Base-by-base conservation (phyloP, 2,329 filamentous ascomycete species). In the Colletotrichum sublineola region DNA sequence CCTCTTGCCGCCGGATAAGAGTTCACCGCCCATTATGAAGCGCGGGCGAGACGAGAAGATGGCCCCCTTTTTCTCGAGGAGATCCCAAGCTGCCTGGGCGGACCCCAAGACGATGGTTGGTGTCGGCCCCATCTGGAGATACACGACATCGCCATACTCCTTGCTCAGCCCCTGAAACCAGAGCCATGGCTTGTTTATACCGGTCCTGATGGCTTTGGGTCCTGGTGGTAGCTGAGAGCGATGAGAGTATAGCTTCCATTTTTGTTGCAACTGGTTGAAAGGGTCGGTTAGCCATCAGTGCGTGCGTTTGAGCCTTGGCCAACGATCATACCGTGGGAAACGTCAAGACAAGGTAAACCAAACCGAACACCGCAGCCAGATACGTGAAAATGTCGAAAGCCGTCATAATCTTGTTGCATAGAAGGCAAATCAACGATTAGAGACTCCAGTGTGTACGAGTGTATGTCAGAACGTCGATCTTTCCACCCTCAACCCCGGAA, bases 21-120 rank as follows among this genome's bases (percentile, higher is more conserved):
- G 76, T 53, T 85, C 83, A 1, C 82, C 81, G 36, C 84, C 84
- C 79, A 85, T 83, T 68, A 85, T 84, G 73, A 86, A 86, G 3
- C 84, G 79, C 0, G 84, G 84, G 0, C 84, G 79, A 0, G 84
- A 86, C 0, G 84, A 85, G 68, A 83, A 86, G 50, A 83, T 80
- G 3, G 82, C 78, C 2, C 84, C 83, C 5, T 81, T 80, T 66
- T 82, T 83, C 74, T 86, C 84, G 0, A 85, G 80, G 0, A 85
- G 78, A 46, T 84, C 83, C 81, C 82, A 84, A 0, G 83, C 83
- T 1, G 82, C 82, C 53, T 83, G 81, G 0, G 82, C 83, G 0
- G 83, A 84, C 1, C 83, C 83, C 1, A 85, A 77, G 9, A 85
- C 75, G 63, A 85, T 82, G 9, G 83, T 84, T 0, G 82, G 81